These are phyloP conservation scores for Drosera capensis DNA, from an alignment of 148 eudicot genomes.

Conservation along the genomic window DNA sequence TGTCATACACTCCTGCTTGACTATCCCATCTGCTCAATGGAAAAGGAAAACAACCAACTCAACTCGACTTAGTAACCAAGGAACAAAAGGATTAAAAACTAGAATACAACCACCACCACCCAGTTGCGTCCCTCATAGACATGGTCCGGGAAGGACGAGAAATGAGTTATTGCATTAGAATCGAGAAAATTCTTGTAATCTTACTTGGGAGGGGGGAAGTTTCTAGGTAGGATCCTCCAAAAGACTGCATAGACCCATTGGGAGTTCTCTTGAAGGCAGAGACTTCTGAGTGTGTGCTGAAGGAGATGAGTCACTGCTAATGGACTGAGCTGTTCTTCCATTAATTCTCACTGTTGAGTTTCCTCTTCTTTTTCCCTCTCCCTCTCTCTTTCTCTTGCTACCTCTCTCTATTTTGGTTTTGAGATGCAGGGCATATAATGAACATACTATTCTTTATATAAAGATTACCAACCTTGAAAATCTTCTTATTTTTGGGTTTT, in stretches of 20 bases:
- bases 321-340: conserved; percentile 83
- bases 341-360: conserved; percentile 3
- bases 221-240: conserved; percentile 95
- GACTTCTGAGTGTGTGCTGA: conserved; percentile 90
- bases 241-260: conserved; percentile 99
- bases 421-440: not conserved
- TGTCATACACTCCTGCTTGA: conserved; percentile 93
- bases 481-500: not conserved
- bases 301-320: conserved; percentile 88
- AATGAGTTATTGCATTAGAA: not conserved
- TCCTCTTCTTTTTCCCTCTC: conserved; percentile 10
- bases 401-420: not conserved
- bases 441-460: not conserved
- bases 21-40: conserved; percentile 56
- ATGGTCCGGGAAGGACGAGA: no score
- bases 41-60: no score
- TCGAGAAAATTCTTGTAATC: not conserved
- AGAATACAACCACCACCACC: no score
- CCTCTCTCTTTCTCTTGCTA: conserved; percentile 4
- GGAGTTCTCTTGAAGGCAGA: conserved; percentile 68
- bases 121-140: no score
- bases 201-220: conserved; percentile 95
- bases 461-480: not conserved
- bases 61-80: no score
- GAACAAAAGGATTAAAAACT: no score